Base-by-base conservation (phyloP, 2,329 filamentous ascomycete genomes). In the Cladosporium sp. region DNA sequence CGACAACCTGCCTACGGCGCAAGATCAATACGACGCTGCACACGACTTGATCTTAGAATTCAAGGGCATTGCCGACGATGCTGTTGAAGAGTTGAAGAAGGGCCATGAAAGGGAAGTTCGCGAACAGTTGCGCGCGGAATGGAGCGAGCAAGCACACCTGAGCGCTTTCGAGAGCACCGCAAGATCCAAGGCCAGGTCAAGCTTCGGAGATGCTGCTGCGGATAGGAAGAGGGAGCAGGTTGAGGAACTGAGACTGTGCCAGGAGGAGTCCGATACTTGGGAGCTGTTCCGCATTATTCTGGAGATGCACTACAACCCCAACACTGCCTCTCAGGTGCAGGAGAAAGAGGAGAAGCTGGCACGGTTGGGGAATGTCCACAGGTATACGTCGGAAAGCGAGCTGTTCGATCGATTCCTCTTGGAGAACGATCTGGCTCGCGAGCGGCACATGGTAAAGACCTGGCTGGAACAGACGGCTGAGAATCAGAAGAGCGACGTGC, bases 191-290 rank as follows among this genome's bases (percentile, higher is more conserved):
- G 22, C 35, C 18, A 53, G 29, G 30, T 53, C 59, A 18, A 39
- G 38, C 8, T 15, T 42, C 30, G 40, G 22, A 27, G 22, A 9
- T 4, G 50, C 18, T 25, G 48, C 46, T 8, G 29, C 59, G 33
- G 53, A 52, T n/a, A 51, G 53, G 35, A 62, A 63, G 29, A 62
- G 60, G n/a, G 57, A 69, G 27, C 69, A 66, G 38, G 62, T 75
- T 16, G 47, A 50, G 22, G 47, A 50, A 9, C 22, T 43, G 22
- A 27, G 39, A 25, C 12, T 50, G 20, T 43, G 39, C 25, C 65
- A 75, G 47, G 77, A 80, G 53, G 93, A 98, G 69, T 82, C 84
- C 35, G 88, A 94, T 60, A 93, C 90, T 0, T 98, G 93, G 93
- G 84, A 94, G 62, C 75, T 97, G 22, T 72, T 97, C 52, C 79